Base-by-base conservation (phyloP, 2,329 filamentous ascomycete species). In the Onygenales sp. region DNA sequence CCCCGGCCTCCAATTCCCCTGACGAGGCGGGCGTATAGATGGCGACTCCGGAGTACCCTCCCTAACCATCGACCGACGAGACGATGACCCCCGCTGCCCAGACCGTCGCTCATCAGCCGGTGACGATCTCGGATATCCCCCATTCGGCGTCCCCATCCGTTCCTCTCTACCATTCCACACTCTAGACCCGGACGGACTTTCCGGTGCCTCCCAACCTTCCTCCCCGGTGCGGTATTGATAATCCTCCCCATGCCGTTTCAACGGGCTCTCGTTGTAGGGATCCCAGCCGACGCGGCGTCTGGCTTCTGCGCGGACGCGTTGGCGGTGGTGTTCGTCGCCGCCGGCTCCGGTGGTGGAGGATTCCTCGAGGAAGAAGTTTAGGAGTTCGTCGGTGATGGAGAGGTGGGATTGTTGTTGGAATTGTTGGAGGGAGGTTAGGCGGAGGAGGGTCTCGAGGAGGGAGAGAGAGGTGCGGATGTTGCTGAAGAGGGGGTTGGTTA, bases 341-440 rank as follows among this genome's bases (percentile, higher is more conserved):
- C 83, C 83, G 1, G 82, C 81, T 32, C 84, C 84, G 1, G 83
- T 85, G 2, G 82, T 83, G 35, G 81, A 80, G 9, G 78, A 81
- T 61, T 87, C 84, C 57, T 82, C 79, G 7, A 96, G 76, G 72
- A 95, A 96, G 72, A 95, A 94, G 51, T 86, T 89, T 42, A 95
- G 76, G 2, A 95, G 82, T 61, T 95, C 88, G 65, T 96, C 91
- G 1, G 87, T 87, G 57, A 95, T 93, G 6, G 89, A 82, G n/a
- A 95, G 79, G 63, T 95, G 90, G 0, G 88, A 90, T 42, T 83
- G 80, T 74, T 96, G 91, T 66, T 95, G 87, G 68, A 93, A 95
- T 72, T 95, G 89, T 66, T 95, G 91, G 11, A 95, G 80, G 21
- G 89, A 89, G 4, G 87, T 85, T 46, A 96, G 79, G 43, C 92